These are phyloP conservation scores for Paspalum notatum DNA, from an alignment of 176 grass and related monocot genomes.

Conservation along the genomic window DNA sequence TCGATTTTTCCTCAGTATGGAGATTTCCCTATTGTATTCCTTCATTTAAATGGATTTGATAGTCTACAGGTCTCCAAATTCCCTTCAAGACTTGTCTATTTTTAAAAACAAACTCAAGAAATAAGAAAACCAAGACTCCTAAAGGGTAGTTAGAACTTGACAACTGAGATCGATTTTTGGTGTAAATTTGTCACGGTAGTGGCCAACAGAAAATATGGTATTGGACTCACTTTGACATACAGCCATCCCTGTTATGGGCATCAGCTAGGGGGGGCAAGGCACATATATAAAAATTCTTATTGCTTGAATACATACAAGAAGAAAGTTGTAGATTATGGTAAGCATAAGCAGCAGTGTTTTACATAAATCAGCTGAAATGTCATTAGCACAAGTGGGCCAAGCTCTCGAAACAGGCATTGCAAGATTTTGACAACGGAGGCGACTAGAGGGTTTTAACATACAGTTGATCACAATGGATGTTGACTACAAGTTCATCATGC, in stretches of 20 bases:
- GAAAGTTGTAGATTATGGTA: slow-evolving; percentile 2
- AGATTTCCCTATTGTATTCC: too few relatives aligned
- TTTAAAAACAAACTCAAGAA: not conserved
- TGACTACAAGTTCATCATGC: not conserved
- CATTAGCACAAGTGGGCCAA: slow-evolving; percentile 7
- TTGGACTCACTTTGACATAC: not conserved
- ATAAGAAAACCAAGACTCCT: not conserved
- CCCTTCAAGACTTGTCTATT: not conserved
- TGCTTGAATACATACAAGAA: not conserved
- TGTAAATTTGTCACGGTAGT: not conserved
- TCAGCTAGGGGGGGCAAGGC: too few relatives aligned
- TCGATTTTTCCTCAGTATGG: too few relatives aligned
- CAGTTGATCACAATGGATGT: not conserved
- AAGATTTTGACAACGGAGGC: not conserved
- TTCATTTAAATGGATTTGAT: not conserved
- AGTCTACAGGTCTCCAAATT: not conserved
- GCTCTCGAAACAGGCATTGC: not conserved
- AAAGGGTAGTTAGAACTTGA: not conserved
- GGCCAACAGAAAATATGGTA: slow-evolving; percentile 12
- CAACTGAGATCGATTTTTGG: not conserved
- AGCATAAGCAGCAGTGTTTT: not conserved
- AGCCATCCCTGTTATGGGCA: not conserved
- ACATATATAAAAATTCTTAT: not conserved
- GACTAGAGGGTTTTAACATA: not conserved
- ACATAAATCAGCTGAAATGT: slow-evolving; percentile 12